Conservation (phyloP, 2,329 filamentous ascomycete species). For the Stylonectria norvegica region DNA sequence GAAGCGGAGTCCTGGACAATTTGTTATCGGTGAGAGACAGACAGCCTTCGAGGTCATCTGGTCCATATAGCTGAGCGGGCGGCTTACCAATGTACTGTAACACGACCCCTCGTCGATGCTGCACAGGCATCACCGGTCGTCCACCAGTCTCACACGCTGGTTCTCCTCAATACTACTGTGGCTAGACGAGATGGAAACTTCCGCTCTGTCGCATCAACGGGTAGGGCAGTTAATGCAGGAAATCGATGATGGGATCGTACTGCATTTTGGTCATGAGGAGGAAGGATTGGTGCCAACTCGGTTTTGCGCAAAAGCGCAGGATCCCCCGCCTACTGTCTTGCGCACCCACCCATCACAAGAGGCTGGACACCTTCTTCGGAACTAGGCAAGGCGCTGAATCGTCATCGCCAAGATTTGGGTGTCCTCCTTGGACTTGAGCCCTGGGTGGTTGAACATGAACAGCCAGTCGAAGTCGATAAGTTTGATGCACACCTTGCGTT, state of each 20-base stretch:
- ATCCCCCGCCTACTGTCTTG: constrained; percentile 7
- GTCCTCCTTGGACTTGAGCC: constrained; percentile 7
- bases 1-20: constrained; percentile 12
- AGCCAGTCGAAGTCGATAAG: constrained; percentile 2
- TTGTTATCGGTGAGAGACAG: constrained; percentile 7
- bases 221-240: background rate
- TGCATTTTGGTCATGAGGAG: constrained; percentile 4
- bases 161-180: no score
- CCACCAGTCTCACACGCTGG: background rate
- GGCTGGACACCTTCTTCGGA: background rate
- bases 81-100: constrained; percentile 21
- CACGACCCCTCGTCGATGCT: constrained; percentile 16
- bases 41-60: constrained; percentile 20
- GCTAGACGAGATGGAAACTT: no score
- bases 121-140: background rate
- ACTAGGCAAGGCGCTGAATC: constrained; percentile 16
- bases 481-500: constrained; percentile 12
- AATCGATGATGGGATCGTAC: background rate
- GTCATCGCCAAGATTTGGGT: constrained; percentile 15
- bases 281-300: no score
- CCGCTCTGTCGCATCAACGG: no score
- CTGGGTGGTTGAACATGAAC: constrained; percentile 6
- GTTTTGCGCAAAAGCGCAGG: no score
- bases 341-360: constrained; percentile 9
- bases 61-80: constrained; percentile 8